A percentile compares a stretch with the other conserved stretches of the same genome.
Conservation (phyloP, 768 basidiomycete genomes). For the Boletus sp. region DNA sequence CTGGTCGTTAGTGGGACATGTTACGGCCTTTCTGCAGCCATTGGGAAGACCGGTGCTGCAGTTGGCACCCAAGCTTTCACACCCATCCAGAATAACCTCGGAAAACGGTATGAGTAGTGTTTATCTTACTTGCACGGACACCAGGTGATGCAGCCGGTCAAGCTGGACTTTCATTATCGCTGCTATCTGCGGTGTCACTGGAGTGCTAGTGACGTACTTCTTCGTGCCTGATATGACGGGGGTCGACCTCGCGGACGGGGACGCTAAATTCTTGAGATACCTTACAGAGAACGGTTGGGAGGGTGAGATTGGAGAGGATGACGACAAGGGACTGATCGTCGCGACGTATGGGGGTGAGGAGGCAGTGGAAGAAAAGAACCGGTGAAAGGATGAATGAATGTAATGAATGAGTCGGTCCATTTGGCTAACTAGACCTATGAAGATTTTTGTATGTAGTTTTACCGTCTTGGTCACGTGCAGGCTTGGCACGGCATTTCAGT, state of each 20-base stretch:
- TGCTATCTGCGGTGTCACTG: conserved; percentile 63
- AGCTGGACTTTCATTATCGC: conserved; percentile 69
- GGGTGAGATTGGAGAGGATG: conserved; percentile 58
- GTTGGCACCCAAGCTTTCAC: conserved; percentile 68
- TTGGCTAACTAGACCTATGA: no score
- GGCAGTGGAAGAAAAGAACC: conserved; percentile 8
- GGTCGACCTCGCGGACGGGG: conserved; percentile 63
- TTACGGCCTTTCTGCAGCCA: conserved; percentile 64
- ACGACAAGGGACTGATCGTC: conserved; percentile 32
- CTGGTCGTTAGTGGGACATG: conserved; percentile 51
- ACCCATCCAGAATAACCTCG: conserved; percentile 64
- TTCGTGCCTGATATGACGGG: conserved; percentile 68
- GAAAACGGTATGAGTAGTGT: conserved; percentile 45
- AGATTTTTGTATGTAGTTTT: no score
- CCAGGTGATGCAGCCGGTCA: not conserved
- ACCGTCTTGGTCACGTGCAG: conserved; percentile 17
- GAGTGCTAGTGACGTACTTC: conserved; percentile 64
- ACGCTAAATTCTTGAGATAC: conserved; percentile 57
- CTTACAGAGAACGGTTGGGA: conserved; percentile 63
- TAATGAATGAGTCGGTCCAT: no score
- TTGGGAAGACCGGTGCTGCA: conserved; percentile 73
- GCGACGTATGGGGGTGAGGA: conserved; percentile 14
- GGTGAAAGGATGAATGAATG: not conserved
- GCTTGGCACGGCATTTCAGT: not conserved
- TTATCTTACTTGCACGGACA: not conserved